Evolutionary conservation across 2,329 filamentous ascomycete genomes (phyloP).

Genomic region (Fusarium newnesense): DNA sequence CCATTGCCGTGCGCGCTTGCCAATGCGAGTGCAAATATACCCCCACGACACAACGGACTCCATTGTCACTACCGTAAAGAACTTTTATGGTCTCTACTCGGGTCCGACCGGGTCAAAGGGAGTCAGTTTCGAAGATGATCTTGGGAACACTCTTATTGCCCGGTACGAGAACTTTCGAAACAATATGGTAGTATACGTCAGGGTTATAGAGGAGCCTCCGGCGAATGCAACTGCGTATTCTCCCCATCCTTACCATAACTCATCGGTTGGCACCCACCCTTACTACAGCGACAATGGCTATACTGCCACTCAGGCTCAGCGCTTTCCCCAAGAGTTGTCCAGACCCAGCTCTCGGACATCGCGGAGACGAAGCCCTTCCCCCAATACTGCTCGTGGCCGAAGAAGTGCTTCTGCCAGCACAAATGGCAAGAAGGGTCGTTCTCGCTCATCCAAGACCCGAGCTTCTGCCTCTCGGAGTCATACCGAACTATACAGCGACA

Average conservation of each 20-base stretch:
- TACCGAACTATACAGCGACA: conserved; percentile 73
- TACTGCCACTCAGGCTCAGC: conserved; percentile 57
- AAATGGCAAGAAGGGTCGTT: conserved; percentile 72
- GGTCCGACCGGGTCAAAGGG: conserved; percentile 75
- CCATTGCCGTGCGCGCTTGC: conserved; percentile 77
- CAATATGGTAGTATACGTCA: conserved; percentile 93
- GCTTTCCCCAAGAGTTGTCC: conserved; percentile 70
- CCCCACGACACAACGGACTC: conserved; percentile 97
- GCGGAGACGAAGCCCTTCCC: conserved; percentile 83
- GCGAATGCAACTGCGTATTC: conserved; percentile 59
- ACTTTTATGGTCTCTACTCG: conserved; percentile 97
- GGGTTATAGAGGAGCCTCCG: conserved; percentile 75
- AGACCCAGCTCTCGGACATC: conserved; percentile 77
- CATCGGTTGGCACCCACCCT: conserved; percentile 60
- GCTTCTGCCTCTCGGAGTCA: conserved; percentile 57
- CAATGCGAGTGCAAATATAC: conserved; percentile 91
- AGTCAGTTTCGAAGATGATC: conserved; percentile 93
- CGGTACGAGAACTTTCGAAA: conserved; percentile 95
- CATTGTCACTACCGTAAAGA: conserved; percentile 98
- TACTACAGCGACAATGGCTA: conserved; percentile 66
- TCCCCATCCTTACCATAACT: conserved; percentile 63
- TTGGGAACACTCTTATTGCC: conserved; percentile 91
- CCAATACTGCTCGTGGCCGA: conserved; percentile 72
- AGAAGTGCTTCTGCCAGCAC: conserved; percentile 79
- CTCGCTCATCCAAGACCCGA: conserved; percentile 76